Evolutionary conservation across 1,284 basidiomycete genomes (phyloP), one percentile per base, ranked within the genome.

Genomic region (Boletus subluridellus): DNA sequence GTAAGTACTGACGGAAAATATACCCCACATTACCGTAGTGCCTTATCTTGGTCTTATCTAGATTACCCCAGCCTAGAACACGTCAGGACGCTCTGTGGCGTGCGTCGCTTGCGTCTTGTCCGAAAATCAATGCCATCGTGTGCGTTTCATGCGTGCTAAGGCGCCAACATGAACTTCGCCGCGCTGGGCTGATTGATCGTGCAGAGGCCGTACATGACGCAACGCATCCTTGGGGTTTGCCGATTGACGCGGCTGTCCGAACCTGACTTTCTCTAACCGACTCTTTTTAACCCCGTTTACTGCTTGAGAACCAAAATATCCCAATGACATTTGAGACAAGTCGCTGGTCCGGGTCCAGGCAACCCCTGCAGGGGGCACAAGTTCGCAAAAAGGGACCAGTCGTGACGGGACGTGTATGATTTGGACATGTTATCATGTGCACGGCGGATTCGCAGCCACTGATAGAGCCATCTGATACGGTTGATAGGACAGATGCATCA

Each of bases 381-480:
- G 39, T 21, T 11, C 39, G 9, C n/a, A 21, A 41, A n/a, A 41
- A 21, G 39, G 38, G 41, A 37, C 15, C 37, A 7, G 37, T 38
- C 37, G 37, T 38, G 37, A 42, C 41, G 41, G 41, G 39, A 41
- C n/a, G 41, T 44, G 48, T 47, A 57, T 50, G 32, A 60, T 38
- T 53, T 50, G 42, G 63, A 49, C n/a, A 47, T 44, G 26, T 34
- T 51, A 41, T 51, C 52, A 54, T 62, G 54, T 10, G 49, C 39
- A 49, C 51, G 52, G 52, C 48, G 47, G 62, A 67, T 59, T 67
- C 63, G 54, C 63, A 62, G 39, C 38, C 34, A 24, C 48, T 60
- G 67, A 66, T 60, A 61, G 60, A 34, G 52, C 52, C 60, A 66
- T 70, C 67, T 71, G 67, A 67, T 69, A 67, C 69, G 65, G 55